Base-by-base conservation (phyloP, 2,329 filamentous ascomycete species). In the Aureobasidium sp. region DNA sequence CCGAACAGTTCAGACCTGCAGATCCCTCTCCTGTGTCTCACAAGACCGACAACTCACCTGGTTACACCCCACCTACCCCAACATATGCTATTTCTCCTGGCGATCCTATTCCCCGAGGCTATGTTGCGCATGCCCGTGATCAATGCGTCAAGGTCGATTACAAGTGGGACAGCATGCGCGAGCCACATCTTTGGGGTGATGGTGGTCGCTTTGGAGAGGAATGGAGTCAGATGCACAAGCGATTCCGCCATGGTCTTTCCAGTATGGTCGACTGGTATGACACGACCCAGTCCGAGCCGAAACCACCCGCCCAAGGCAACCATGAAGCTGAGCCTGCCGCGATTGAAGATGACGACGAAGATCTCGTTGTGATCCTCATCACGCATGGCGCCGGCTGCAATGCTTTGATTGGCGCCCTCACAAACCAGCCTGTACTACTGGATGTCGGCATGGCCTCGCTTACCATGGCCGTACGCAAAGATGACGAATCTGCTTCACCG, bases 311-410 rank as follows among this genome's bases (percentile, higher is more conserved):
- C 59, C 70, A 71, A 36, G 73, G 75, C 32, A 70, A 72, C 46
- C 65, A 74, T 39, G 71, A 76, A n/a, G 68, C 67, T 42, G 64
- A 58, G 2, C 46, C 65, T 15, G 71, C 73, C 26, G 64, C 65
- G 37, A 64, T 66, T 27, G 64, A 76, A 0, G 73, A 78, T 13
- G 77, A 82, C 1, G 81, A 86, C 37, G 81, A 84, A 1, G 89
- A 96, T 68, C 83, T 91, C 1, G 87, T 97, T 1, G 79, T 99
- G 17, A 81, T 99, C 44, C 77, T 99, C 8, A 89, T 99, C 26
- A 96, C 94, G 0, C 94, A 99, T 71, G 93, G 93, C 27, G 94
- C 94, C 15, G 94, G 94, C 42, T 96, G 93, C 76, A 99, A 99
- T 76, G 94, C 94, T 2, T 77, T 99, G 48, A 92, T 99, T 65